phyloP scores from a whole-genome alignment of 352 stramenopile genomes.

The Phytopythium ostracodes region DNA sequence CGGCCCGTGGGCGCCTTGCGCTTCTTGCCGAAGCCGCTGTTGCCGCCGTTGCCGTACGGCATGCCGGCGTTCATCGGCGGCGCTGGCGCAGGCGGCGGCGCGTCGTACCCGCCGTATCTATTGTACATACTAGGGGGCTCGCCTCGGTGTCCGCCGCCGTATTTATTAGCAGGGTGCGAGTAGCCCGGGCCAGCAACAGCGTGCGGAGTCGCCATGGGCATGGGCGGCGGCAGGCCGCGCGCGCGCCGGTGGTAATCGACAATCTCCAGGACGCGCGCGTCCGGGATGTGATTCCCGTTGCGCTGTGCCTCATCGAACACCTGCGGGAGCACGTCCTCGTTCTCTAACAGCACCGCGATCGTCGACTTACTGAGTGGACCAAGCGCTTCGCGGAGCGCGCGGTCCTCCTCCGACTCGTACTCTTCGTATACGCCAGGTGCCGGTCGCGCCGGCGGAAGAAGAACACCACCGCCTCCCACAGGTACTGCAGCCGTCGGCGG shows the following conservation, averaged over 20 bases:
- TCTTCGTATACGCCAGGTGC: slow-evolving; percentile 13
- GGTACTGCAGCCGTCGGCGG: slow-evolving; percentile 12
- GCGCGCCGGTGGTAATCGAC: slow-evolving; percentile 57
- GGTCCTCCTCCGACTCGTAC: slow-evolving; percentile 49
- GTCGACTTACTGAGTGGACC: slow-evolving; percentile 69
- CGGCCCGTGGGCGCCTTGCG: slow-evolving; percentile 21
- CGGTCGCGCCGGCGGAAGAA: slow-evolving; percentile 6
- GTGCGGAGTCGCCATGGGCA: slow-evolving; percentile 1
- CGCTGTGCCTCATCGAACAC: slow-evolving; percentile 80
- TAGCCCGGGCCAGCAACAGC: slow-evolving; percentile 18
- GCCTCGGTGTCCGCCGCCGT: slow-evolving; percentile 21
- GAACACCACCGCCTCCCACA: slow-evolving; percentile 14
- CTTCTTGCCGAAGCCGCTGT: slow-evolving; percentile 25
- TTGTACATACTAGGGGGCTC: slow-evolving; percentile 21
- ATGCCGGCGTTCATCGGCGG: slow-evolving; percentile 15
- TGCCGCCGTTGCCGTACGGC: slow-evolving; percentile 2
- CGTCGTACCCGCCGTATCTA: slow-evolving; percentile 26
- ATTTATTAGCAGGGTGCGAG: slow-evolving; percentile 24
- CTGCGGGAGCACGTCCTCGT: slow-evolving; percentile 69
- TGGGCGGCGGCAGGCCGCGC: slow-evolving; percentile 23
- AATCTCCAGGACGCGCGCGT: slow-evolving; percentile 76
- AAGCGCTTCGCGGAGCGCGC: slow-evolving; percentile 56
- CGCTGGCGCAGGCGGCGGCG: neutral
- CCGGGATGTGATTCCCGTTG: slow-evolving; percentile 69
- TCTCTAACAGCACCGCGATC: slow-evolving; percentile 66